Percentiles rank a stretch among this genome's conserved stretches.
Conservation (phyloP, 164 flowering plant genomes). For the Taxillus chinensis region DNA sequence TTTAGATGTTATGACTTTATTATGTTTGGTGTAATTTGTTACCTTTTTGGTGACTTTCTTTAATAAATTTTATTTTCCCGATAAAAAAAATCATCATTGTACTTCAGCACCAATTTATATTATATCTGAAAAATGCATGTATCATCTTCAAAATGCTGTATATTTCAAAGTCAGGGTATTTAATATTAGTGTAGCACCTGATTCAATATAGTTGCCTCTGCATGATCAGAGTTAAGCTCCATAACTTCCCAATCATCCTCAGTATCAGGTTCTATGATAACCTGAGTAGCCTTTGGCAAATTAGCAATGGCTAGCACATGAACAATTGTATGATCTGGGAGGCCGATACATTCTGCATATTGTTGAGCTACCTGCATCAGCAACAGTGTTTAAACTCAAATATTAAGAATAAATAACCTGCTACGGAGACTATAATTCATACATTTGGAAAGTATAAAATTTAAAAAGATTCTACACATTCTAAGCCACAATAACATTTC, state of each 20-base stretch:
- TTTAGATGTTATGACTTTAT: too few relatives aligned
- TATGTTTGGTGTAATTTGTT: too few relatives aligned
- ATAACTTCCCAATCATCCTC: slow-evolving; percentile 99
- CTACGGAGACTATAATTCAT: background rate
- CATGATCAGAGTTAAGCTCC: slow-evolving; percentile 80
- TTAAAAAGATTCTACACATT: background rate
- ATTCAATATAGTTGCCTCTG: slow-evolving; percentile 67
- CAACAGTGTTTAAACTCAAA: background rate
- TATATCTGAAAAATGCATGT: too few relatives aligned
- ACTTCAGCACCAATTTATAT: too few relatives aligned
- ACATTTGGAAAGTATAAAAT: background rate
- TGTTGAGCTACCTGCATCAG: slow-evolving; percentile 51
- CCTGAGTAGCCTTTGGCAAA: slow-evolving; percentile 66
- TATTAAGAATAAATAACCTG: background rate
- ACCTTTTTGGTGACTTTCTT: too few relatives aligned
- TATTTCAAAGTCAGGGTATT: too few relatives aligned
- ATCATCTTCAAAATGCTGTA: too few relatives aligned
- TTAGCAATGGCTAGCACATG: slow-evolving; percentile 52
- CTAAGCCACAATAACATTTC: too few relatives aligned
- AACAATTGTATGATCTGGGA: slow-evolving; percentile 42
- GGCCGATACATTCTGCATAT: slow-evolving; percentile 64
- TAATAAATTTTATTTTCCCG: too few relatives aligned
- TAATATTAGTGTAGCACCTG: slow-evolving; percentile 38
- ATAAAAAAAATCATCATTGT: too few relatives aligned
- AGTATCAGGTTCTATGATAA: slow-evolving; percentile 60